These are phyloP conservation scores for Phytophthora nicotianae DNA, from an alignment of 352 stramenopile species.

Conservation along the genomic window DNA sequence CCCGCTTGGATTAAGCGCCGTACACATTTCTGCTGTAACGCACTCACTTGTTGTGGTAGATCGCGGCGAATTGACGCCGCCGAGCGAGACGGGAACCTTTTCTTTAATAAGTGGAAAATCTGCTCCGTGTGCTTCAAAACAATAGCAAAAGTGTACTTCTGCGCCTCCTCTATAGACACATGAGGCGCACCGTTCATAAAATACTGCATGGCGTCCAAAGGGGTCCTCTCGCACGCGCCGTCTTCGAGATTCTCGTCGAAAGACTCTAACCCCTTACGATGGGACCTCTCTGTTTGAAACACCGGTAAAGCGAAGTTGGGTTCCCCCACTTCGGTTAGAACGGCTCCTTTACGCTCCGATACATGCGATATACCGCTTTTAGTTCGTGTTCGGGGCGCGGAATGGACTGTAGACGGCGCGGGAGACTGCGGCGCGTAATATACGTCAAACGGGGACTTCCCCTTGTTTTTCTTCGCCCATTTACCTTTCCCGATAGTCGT, in stretches of 20 bases:
- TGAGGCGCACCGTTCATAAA: slow-evolving; percentile 54
- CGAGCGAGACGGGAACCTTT: slow-evolving; percentile 75
- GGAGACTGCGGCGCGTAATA: slow-evolving; percentile 46
- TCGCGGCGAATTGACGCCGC: slow-evolving; percentile 70
- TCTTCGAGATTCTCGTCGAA: slow-evolving; percentile 23
- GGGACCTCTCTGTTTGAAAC: slow-evolving; percentile 28
- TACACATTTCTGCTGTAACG: slow-evolving; percentile 84
- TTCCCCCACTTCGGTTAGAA: slow-evolving; percentile 69
- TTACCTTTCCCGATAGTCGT: slow-evolving; percentile 6
- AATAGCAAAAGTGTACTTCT: slow-evolving; percentile 90
- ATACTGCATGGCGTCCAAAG: slow-evolving; percentile 33
- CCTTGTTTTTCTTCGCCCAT: slow-evolving; percentile 24
- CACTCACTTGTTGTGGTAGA: slow-evolving; percentile 68
- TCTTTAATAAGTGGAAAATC: slow-evolving; percentile 66
- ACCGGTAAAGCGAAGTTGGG: slow-evolving; percentile 46
- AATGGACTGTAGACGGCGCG: slow-evolving; percentile 23
- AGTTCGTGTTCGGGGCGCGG: slow-evolving; percentile 17
- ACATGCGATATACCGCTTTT: slow-evolving; percentile 33
- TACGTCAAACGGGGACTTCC: slow-evolving; percentile 22
- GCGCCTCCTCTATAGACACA: slow-evolving; percentile 83
- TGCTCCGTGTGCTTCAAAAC: slow-evolving; percentile 86
- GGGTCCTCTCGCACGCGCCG: slow-evolving; percentile 14
- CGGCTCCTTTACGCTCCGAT: slow-evolving; percentile 46
- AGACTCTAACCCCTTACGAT: slow-evolving; percentile 7
- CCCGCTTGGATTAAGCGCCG: slow-evolving; percentile 81